A percentile compares a stretch with the other conserved stretches of the same genome.
phyloP scores from a whole-genome alignment of 2,329 filamentous ascomycete species.

The Metarhizium robertsii region DNA sequence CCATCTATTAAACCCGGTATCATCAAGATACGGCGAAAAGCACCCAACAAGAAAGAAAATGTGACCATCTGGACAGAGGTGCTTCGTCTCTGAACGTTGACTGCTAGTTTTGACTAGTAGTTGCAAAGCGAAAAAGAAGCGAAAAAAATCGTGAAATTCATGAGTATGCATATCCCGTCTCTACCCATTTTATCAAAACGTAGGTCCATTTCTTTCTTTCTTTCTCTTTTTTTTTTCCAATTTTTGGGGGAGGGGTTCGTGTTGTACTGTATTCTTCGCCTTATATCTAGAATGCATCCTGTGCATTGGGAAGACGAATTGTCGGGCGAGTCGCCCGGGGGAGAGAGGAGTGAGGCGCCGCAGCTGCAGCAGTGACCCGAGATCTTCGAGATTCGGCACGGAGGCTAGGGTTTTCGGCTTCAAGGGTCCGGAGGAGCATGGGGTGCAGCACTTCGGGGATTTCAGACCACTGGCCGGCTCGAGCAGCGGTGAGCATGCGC shows the following conservation, averaged over 20 bases:
- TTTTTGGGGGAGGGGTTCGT: background rate
- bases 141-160: constrained; percentile 1
- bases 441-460: constrained; percentile 47
- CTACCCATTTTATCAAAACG: background rate
- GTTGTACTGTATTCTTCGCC: background rate
- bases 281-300: constrained; percentile 5
- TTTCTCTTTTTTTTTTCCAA: background rate
- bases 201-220: background rate
- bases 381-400: constrained; percentile 3
- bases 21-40: background rate
- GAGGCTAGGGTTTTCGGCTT: constrained; percentile 21
- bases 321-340: constrained; percentile 1
- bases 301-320: constrained; percentile 6
- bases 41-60: background rate
- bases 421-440: constrained; percentile 39
- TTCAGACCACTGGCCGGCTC: constrained; percentile 46
- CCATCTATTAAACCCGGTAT: background rate
- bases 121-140: background rate
- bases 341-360: background rate
- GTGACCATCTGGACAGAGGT: background rate
- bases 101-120: background rate
- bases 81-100: background rate
- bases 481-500: constrained; percentile 44
- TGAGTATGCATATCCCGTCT: background rate
- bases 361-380: background rate